phyloP scores from a whole-genome alignment of 1,139 yeast genomes.

The Lodderomyces elongisporus region DNA sequence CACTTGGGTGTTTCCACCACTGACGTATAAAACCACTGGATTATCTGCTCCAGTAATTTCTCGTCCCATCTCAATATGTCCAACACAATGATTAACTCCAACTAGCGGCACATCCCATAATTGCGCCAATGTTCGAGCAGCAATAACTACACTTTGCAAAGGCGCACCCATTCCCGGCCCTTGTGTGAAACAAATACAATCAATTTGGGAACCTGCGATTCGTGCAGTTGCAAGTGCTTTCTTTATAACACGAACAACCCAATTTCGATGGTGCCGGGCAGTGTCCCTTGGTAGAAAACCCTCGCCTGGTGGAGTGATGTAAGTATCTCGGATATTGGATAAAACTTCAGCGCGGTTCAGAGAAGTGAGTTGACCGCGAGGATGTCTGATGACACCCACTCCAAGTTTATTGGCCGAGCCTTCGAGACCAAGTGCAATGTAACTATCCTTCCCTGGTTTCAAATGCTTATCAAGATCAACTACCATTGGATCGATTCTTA shows the following conservation, averaged over 20 bases:
- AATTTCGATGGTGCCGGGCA: slow-evolving; percentile 91
- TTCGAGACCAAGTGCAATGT: slow-evolving; percentile 83
- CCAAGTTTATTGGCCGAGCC: slow-evolving; percentile 97
- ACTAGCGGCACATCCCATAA: slow-evolving; percentile 81
- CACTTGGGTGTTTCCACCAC: slow-evolving; percentile 98
- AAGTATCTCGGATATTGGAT: slow-evolving; percentile 89
- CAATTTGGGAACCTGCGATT: slow-evolving; percentile 57
- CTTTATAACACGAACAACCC: slow-evolving; percentile 83
- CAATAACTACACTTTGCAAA: slow-evolving; percentile 83
- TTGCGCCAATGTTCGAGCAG: slow-evolving; percentile 81
- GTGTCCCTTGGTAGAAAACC: slow-evolving; percentile 96
- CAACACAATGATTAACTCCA: slow-evolving; percentile 96
- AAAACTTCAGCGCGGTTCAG: slow-evolving; percentile 68
- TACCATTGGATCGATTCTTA: too few relatives aligned
- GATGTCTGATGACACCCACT: slow-evolving; percentile 82
- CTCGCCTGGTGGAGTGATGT: slow-evolving; percentile 95
- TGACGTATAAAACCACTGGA: slow-evolving; percentile 92
- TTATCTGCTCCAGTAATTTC: slow-evolving; percentile 94
- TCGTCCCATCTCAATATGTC: slow-evolving; percentile 98
- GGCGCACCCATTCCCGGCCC: slow-evolving; percentile 99
- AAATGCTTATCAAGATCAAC: slow-evolving; percentile 37
- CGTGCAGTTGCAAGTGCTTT: slow-evolving; percentile 61
- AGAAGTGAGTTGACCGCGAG: slow-evolving; percentile 44
- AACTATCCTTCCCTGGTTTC: slow-evolving; percentile 44
- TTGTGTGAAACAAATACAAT: slow-evolving; percentile 91